Base-by-base conservation (phyloP, 805 yeast genomes). In the Nakazawaea peltata region DNA sequence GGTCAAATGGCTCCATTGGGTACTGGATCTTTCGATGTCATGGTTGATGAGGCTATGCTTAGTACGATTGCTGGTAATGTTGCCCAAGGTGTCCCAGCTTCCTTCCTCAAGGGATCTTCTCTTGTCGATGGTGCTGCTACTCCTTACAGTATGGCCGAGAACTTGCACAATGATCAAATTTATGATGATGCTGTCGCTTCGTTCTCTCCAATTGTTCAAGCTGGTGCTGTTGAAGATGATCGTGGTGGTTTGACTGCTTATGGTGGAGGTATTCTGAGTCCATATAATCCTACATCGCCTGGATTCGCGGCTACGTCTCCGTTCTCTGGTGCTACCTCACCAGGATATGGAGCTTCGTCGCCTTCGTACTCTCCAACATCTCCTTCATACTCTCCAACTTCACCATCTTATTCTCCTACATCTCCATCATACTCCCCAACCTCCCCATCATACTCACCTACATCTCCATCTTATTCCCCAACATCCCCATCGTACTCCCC, bases 1-100 rank as follows among this genome's bases (percentile, higher is more conserved):
- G 99, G 99, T 33, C 98, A 92, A 69, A 74, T 92, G 71, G 97
- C 98, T 16, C 97, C 98, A 41, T 74, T 92, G 49, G 99, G 99
- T 61, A 92, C 99, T 2, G 99, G 99, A 55, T 81, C 95, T 1
- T 92, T 92, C 54, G 97, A 92, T 55, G 90, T 92, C 26, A 78
- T 85, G 78, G 79, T 92, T 41, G 96, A 92, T 58, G 97, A 92
- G 49, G 77, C 77, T 51, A 77, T 86, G 68, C 68, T 90, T 54
- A 77, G 80, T 37, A 56, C 70, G 32, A 65, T 81, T 28, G 77
- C 84, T 22, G 62, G 69, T n/a, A 73, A 71, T 29, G 56, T 41
- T 49, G 63, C 47, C 33, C 60, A 33, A 36, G 56, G 41, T 42
- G 65, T 61, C 16, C 51, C 63, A 24, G 55, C 54, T 19, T 49